Evolutionary conservation across 371 early-diverging fungal genomes (phyloP), one percentile per base, ranked within the genome.

Genomic region (Mortierella sp.): DNA sequence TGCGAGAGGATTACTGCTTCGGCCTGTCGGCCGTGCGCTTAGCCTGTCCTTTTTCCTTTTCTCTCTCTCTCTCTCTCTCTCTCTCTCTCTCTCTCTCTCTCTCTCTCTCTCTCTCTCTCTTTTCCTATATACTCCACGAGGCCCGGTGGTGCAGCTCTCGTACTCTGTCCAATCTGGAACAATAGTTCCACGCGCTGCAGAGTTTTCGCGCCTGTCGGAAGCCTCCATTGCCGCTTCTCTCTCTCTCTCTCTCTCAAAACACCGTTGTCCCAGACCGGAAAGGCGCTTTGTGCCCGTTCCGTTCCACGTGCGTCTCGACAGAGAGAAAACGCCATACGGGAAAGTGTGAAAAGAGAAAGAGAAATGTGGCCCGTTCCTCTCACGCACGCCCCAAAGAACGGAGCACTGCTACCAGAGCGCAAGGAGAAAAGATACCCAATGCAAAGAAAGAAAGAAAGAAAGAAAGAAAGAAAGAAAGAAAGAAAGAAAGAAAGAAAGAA

Each of bases 141-240:
- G 37, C 37, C 37, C 37, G 9, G 37, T 37, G 37, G 37, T 37
- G 9, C 37, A 37, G 37, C 37, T 37, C 21, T 28, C 61, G 2
- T 30, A 43, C 2, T 26, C 61, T 18, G 23, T 21, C 19, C 14
- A n/a, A 11, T 14, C 18, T 15, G 50, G 21, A 4, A 21, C 28
- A 19, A 4, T 1, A 1, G 15, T 18, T 14, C 2, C 28, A 14
- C 7, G n/a, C 15, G 7, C 45, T 45, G n/a, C 28, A 21, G 2
- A 4, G 47, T 48, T 11, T 50, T 50, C 70, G 75, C 70, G 66
- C 66, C 53, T 75, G 58, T 62, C 62, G 30, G 66, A 58, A 1
- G 61, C 69, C 23, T 47, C 56, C 61, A 51, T 69, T 25, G 66
- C 66, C 56, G 70, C 70, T 7, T 70, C 62, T 28, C 60, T 56